Evolutionary conservation across 139 green algal species (phyloP).

Genomic region (Tetradesmus lagerheimii): DNA sequence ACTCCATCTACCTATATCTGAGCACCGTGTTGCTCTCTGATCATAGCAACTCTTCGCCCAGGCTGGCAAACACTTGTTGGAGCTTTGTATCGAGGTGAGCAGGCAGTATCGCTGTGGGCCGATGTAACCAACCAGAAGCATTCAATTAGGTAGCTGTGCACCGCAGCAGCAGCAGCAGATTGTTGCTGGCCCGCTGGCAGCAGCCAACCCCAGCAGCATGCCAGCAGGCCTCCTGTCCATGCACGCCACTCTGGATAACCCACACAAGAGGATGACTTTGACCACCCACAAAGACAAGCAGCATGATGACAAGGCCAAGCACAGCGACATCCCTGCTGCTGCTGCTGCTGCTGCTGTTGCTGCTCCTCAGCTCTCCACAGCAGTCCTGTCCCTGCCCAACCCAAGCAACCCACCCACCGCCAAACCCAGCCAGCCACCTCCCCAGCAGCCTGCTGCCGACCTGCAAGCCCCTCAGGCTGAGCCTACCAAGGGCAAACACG

Average conservation of each 20-base stretch:
- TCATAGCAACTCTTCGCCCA: too few species aligned
- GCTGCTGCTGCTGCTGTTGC: not conserved
- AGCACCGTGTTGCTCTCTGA: too few species aligned
- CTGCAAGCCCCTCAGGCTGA: not conserved
- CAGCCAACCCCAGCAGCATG: not conserved
- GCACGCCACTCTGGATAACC: not conserved
- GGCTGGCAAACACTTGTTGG: not conserved
- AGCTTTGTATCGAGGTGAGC: not conserved
- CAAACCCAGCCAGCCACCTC: not conserved
- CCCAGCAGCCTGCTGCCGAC: not conserved
- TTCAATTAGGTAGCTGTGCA: too few species aligned
- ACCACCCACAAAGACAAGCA: not conserved
- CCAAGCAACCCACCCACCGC: not conserved
- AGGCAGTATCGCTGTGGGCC: not conserved
- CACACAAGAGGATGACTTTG: not conserved
- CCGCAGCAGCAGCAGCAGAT: too few species aligned
- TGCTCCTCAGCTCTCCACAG: not conserved
- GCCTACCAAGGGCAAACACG: not conserved
- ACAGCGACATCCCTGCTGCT: too few species aligned
- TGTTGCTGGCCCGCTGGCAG: too few species aligned
- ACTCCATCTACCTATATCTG: too few species aligned
- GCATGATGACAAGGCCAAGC: not conserved
- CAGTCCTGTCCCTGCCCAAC: not conserved
- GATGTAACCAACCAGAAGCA: too few species aligned
- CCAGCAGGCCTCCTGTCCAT: not conserved